phyloP scores from a whole-genome alignment of 225 moss, liverwort and hornwort genomes.

The Neckera pumila region DNA sequence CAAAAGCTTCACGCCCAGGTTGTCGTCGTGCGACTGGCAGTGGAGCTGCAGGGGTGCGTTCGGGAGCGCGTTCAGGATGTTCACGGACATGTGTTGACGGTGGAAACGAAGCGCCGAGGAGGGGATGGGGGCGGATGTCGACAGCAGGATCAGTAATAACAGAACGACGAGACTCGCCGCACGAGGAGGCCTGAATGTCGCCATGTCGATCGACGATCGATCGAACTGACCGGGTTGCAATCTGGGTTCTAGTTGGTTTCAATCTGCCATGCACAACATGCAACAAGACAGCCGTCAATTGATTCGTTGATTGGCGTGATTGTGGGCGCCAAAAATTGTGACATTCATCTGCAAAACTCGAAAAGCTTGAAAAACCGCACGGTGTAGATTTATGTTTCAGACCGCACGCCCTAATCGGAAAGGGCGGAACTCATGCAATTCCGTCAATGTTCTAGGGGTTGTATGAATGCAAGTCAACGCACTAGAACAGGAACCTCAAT shows the following conservation, averaged over 20 bases:
- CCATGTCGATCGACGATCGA: not conserved
- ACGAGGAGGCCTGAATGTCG: not conserved
- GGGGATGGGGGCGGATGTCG: not conserved
- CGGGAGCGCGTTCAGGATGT: not conserved
- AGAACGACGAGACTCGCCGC: not conserved
- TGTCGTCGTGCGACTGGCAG: not conserved
- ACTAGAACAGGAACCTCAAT: not conserved
- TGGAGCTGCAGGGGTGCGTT: not conserved
- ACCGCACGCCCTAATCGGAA: not conserved
- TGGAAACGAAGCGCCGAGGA: not conserved
- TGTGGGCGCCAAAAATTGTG: not conserved
- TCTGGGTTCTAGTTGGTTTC: too few species aligned
- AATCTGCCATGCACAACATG: not conserved
- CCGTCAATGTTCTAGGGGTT: too few species aligned
- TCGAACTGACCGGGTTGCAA: not conserved
- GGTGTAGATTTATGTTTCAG: not conserved
- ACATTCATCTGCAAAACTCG: not conserved
- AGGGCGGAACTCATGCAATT: not conserved
- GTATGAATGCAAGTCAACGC: not conserved
- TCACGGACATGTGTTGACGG: not conserved
- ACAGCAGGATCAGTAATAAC: not conserved
- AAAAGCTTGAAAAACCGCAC: not conserved
- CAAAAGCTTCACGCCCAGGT: not conserved
- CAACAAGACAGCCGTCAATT: not conserved
- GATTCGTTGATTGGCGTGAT: not conserved